Conservation (phyloP, 257 asterid genomes). For the Solanum chaucha region DNA sequence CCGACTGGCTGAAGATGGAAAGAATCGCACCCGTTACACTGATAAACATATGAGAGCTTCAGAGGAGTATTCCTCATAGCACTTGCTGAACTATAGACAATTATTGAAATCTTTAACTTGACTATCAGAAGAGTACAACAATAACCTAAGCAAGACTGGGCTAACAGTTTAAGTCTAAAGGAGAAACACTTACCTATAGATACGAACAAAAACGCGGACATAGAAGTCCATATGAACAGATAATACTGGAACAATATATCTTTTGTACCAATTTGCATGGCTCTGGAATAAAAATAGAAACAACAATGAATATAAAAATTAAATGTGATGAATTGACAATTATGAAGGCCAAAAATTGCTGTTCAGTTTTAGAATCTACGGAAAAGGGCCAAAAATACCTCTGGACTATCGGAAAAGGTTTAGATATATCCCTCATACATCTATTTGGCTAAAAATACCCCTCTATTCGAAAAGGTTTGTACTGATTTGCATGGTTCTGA, state of each 20-base stretch:
- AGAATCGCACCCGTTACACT: slow-evolving; percentile 91
- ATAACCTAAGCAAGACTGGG: not conserved
- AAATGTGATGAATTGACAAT: not conserved
- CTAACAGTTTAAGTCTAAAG: not conserved
- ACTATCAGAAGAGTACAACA: not conserved
- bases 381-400: not conserved
- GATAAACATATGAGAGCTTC: slow-evolving; percentile 89
- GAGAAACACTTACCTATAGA: slow-evolving; percentile 29
- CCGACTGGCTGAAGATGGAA: slow-evolving; percentile 94
- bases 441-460: too few relatives aligned
- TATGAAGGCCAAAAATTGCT: not conserved
- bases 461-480: too few relatives aligned
- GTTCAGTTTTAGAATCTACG: not conserved
- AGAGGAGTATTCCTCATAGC: slow-evolving; percentile 88
- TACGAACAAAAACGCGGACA: slow-evolving; percentile 83
- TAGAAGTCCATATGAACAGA: slow-evolving; percentile 95
- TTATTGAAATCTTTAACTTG: not conserved
- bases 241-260: slow-evolving; percentile 81
- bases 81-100: slow-evolving; percentile 74
- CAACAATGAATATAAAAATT: not conserved
- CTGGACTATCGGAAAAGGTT: too few relatives aligned
- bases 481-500: too few relatives aligned
- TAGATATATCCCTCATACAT: too few relatives aligned
- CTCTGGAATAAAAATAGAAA: slow-evolving; percentile 42
- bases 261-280: slow-evolving; percentile 93